Evolutionary conservation across 805 yeast genomes (phyloP), one percentile per base, ranked within the genome.

Genomic region (Zygoascus flipseniorum): DNA sequence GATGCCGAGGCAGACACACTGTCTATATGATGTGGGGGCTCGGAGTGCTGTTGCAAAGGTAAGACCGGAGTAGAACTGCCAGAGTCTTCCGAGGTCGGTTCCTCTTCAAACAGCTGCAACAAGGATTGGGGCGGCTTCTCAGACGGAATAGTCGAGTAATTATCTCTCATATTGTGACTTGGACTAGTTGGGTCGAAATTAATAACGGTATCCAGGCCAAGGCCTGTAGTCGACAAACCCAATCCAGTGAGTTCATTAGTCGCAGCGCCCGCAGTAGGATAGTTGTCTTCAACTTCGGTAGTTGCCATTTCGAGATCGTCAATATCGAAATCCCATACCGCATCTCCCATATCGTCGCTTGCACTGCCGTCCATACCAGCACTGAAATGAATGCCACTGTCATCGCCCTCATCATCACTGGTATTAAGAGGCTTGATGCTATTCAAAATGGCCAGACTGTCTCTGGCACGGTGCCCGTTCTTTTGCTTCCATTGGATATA

Each of bases 51-150:
- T 16, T 16, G 39, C 13, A 35, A n/a, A 11, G 39, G 39, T n/a
- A 35, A n/a, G 13, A n/a, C 8, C 13, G 39, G 39, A 10, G 39
- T 35, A 35, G 39, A n/a, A 52, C 47, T 31, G 46, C 52, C 43
- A 1, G 53, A 65, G 5, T 62, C 64, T 6, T 64, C 69, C 2
- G 63, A 68, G 10, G 64, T 69, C 23, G 67, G 73, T 10, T 64
- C 69, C 28, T 79, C 82, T 58, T 84, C 89, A 64, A 88, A 88
- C 28, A 89, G 67, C 64, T 82, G 81, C 54, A 83, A 69, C 32
- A 89, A 70, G 1, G 93, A 84, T 64, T 80, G 82, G 0, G 96
- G 96, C 0, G 88, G 83, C 43, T 77, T 83, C 46, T 73, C 71
- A 43, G 31, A 9, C 5, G 51, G 8, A 18, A 13, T n/a, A 10